phyloP scores from a whole-genome alignment of 2,329 filamentous ascomycete species.

The Chaetoscypha palmicola region DNA sequence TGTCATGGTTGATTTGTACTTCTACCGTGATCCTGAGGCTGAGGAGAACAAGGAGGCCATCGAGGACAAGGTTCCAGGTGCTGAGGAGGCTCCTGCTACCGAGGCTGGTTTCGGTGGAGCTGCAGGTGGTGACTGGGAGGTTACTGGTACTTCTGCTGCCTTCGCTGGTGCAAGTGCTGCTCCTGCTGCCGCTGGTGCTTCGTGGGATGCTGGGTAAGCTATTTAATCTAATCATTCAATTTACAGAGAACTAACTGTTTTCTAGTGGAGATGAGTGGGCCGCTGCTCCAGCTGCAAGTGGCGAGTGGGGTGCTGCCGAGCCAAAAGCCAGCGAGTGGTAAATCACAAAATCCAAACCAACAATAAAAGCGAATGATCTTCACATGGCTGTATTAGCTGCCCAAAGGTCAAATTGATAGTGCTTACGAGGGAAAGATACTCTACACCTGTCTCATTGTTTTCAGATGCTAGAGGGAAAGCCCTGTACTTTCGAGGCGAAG shows the following conservation, averaged over 20 bases:
- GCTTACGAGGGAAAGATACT: conserved; percentile 99
- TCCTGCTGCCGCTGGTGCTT: conserved; percentile 52
- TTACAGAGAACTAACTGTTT: conserved; percentile 1
- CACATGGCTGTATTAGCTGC: conserved; percentile 18
- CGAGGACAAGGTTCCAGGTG: conserved; percentile 83
- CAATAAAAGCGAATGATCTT: conserved; percentile 19
- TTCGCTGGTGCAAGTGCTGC: conserved; percentile 50
- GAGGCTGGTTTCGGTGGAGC: conserved; percentile 70
- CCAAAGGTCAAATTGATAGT: conserved; percentile 54
- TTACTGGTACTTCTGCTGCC: conserved; percentile 55
- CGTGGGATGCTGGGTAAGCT: conserved; percentile 51
- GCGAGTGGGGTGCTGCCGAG: conserved; percentile 44
- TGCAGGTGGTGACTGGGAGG: conserved; percentile 66
- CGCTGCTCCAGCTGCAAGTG: conserved; percentile 36
- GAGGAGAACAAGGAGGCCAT: conserved; percentile 98
- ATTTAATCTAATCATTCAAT: not conserved
- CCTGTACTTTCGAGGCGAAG: conserved; percentile 76
- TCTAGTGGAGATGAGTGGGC: conserved; percentile 39
- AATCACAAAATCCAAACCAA: conserved; percentile 14
- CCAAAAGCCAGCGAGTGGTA: conserved; percentile 40
- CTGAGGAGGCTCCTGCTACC: conserved; percentile 56
- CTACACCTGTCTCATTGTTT: conserved; percentile 40
- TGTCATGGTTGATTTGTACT: conserved; percentile 99
- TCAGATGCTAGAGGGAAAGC: conserved; percentile 75
- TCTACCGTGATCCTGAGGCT: conserved; percentile 98